Evolutionary conservation across 768 basidiomycete genomes (phyloP).

Genomic region (Mycena indigotica): DNA sequence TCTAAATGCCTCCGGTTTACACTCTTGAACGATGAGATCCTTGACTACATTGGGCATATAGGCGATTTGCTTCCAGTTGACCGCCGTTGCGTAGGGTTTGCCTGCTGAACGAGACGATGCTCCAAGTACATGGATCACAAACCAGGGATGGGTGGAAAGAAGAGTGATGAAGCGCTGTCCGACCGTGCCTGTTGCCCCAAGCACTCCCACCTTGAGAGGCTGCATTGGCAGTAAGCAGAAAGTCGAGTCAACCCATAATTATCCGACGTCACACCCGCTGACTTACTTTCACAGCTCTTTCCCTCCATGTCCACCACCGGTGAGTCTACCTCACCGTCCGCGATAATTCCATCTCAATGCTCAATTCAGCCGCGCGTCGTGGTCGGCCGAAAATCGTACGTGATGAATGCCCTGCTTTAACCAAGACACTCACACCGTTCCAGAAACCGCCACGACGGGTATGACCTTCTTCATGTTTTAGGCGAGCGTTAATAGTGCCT

Average conservation of each 20-base stretch:
- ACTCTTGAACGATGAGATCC: constrained; percentile 70
- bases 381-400: constrained; percentile 51
- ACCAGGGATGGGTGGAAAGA: constrained; percentile 88
- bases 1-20: constrained; percentile 72
- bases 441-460: constrained; percentile 55
- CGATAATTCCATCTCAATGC: neutral
- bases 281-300: neutral
- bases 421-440: constrained; percentile 7
- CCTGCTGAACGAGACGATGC: constrained; percentile 89
- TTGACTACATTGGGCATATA: constrained; percentile 70
- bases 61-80: constrained; percentile 85
- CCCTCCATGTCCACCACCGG: constrained; percentile 7
- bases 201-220: constrained; percentile 59
- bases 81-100: constrained; percentile 71
- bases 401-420: constrained; percentile 13
- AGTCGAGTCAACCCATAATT: neutral
- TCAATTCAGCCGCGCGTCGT: constrained; percentile 36
- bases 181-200: constrained; percentile 92
- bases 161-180: constrained; percentile 94
- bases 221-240: constrained; percentile 1
- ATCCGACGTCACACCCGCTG: neutral
- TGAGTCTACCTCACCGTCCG: neutral
- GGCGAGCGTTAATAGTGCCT: neutral
- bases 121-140: constrained; percentile 81
- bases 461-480: constrained; percentile 5